Evolutionary conservation across 805 yeast genomes (phyloP).

Genomic region (Suhomyces vadensis): DNA sequence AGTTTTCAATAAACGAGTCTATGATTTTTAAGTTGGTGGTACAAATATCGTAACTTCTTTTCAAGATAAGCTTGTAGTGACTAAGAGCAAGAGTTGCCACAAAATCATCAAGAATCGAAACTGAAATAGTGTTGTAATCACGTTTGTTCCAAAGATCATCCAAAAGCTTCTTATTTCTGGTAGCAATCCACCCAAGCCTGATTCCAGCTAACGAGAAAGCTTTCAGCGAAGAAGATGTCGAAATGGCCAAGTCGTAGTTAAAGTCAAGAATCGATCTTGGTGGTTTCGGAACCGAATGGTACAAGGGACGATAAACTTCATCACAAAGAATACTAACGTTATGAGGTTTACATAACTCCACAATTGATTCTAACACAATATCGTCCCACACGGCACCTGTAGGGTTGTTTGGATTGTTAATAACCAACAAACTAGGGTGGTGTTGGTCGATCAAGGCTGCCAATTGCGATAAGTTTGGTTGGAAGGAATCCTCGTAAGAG

Average conservation of each 20-base stretch:
- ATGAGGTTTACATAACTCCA: slow-evolving; percentile 32
- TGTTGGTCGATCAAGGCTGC: slow-evolving; percentile 28
- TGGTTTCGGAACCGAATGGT: slow-evolving; percentile 32
- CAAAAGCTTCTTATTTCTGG: slow-evolving; percentile 31
- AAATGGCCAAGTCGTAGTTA: slow-evolving; percentile 43
- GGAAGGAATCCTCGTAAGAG: slow-evolving; percentile 31
- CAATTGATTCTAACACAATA: slow-evolving; percentile 33
- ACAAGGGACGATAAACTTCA: slow-evolving; percentile 57
- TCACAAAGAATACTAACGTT: slow-evolving; percentile 45
- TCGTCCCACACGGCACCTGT: slow-evolving; percentile 44
- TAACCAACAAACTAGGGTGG: slow-evolving; percentile 43
- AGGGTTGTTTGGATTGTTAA: slow-evolving; percentile 48
- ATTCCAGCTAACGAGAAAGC: slow-evolving; percentile 56
- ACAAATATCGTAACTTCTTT: slow-evolving; percentile 44
- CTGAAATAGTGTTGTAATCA: slow-evolving; percentile 53
- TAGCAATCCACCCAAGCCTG: slow-evolving; percentile 53
- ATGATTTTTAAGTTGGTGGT: slow-evolving; percentile 35
- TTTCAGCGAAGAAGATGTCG: slow-evolving; percentile 55
- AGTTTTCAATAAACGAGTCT: slow-evolving; percentile 30
- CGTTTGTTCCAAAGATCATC: slow-evolving; percentile 39
- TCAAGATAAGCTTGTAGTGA: slow-evolving; percentile 34
- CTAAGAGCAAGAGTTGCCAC: slow-evolving; percentile 45
- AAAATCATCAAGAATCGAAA: slow-evolving; percentile 47
- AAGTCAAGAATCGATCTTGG: slow-evolving; percentile 45
- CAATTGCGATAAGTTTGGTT: slow-evolving; percentile 38